A percentile compares a stretch with the other conserved stretches of the same genome.
Conservation (phyloP, 805 yeast genomes). For the Candida gorgasii region DNA sequence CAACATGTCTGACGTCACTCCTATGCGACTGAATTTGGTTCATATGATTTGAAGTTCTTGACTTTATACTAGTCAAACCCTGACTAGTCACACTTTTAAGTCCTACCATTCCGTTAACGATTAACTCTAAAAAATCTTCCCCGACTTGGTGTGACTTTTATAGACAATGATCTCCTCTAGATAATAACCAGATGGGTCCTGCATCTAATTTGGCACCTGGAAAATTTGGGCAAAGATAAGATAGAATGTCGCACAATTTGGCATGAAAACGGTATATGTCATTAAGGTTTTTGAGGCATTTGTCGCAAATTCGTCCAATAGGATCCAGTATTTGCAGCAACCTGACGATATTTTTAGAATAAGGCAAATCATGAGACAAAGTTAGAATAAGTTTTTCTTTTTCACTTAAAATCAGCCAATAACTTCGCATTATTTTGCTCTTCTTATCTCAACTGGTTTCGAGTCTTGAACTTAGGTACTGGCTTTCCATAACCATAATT, state of each 20-base stretch:
- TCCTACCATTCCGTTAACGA: slow-evolving; percentile 3
- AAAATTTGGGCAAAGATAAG: background rate
- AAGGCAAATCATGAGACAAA: no score
- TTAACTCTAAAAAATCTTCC: background rate
- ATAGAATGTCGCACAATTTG: background rate
- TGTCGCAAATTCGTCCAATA: no score
- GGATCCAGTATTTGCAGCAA: no score
- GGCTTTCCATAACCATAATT: no score
- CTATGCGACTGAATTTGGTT: slow-evolving; percentile 15
- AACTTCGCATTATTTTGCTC: no score
- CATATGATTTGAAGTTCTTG: slow-evolving; percentile 14
- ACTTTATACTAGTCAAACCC: slow-evolving; percentile 10
- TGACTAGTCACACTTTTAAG: slow-evolving; percentile 8
- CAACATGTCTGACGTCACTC: slow-evolving; percentile 23
- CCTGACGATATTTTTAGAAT: no score
- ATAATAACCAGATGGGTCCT: background rate
- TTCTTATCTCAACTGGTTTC: no score
- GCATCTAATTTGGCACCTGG: background rate
- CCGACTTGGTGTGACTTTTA: background rate
- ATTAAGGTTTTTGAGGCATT: no score
- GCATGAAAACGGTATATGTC: no score
- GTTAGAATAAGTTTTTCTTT: no score
- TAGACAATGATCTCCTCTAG: background rate
- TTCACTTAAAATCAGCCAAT: no score
- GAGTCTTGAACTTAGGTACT: no score